Evolutionary conservation across 768 basidiomycete genomes (phyloP), one percentile per base, ranked within the genome.

Genomic region (Lactarius quietus): DNA sequence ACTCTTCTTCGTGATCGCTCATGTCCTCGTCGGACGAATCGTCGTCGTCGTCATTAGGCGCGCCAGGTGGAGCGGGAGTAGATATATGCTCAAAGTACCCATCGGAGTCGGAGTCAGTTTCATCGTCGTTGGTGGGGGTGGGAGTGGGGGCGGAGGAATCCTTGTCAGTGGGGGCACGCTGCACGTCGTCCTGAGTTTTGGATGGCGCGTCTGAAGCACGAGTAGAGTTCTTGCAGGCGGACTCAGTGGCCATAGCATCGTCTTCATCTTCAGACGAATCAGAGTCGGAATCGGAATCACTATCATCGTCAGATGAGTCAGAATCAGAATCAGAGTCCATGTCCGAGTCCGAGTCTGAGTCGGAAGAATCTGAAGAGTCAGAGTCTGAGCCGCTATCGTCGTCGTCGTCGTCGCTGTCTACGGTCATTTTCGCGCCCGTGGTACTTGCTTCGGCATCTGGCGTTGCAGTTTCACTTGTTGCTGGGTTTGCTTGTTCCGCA

Each of bases 301-400:
- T 31, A 23, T 33, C 31, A 35, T 33, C 54, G 54, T 33, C 54
- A 29, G 54, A 55, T 20, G 54, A 64, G 31, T 58, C 61, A 10
- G 61, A 59, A 45, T 66, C 61, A 6, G 26, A 38, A 2, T 61
- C 26, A 23, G 14, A 26, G 26, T 51, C 3, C 48, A 26, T 51
- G 26, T 51, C 48, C 6, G 33, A 28, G 20, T 62, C 60, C 31
- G 61, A 38, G 38, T 65, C 64, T 9, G 60, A 28, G 29, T 63
- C 56, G 4, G 62, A 28, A 43, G 54, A 29, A 28, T 51, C 20
- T 26, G 54, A 29, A 28, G 18, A 26, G 31, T 43, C 38, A 3
- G 52, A 54, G 28, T 48, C 59, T 1, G 59, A 61, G 33, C 53
- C 7, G 28, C n/a, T 10, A 29, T 41, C 35, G 23, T 33, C 26